Evolutionary conservation across 2,329 filamentous ascomycete species (phyloP).

Genomic region (Salinomyces thailandicus): DNA sequence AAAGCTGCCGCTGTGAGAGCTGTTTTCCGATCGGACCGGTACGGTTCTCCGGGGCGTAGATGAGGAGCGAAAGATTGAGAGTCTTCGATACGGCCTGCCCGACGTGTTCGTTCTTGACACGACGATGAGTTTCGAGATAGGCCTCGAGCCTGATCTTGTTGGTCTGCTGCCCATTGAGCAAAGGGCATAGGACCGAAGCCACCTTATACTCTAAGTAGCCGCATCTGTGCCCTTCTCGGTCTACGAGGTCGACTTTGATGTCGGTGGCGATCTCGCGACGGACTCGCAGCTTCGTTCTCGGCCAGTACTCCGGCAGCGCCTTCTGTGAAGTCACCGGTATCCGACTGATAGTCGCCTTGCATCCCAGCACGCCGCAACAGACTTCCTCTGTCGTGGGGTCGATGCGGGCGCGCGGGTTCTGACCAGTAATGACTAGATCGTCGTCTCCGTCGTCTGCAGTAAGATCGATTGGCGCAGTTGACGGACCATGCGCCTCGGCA

Average conservation of each 20-base stretch:
- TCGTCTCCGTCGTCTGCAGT: conserved; percentile 38
- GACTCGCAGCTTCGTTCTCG: conserved; percentile 62
- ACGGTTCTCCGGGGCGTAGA: conserved; percentile 66
- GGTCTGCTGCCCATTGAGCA: conserved; percentile 50
- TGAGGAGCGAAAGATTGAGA: conserved; percentile 58
- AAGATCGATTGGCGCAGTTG: conserved; percentile 33
- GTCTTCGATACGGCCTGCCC: conserved; percentile 52
- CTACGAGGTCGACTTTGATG: conserved; percentile 58
- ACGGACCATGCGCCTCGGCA: conserved; percentile 17
- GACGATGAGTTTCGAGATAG: conserved; percentile 57
- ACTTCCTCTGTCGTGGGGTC: conserved; percentile 14
- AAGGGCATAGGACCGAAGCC: conserved; percentile 55
- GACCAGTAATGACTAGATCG: conserved; percentile 10
- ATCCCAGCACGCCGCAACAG: conserved; percentile 17
- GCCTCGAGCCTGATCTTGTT: conserved; percentile 60
- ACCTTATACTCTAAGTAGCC: conserved; percentile 62
- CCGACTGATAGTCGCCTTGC: conserved; percentile 13
- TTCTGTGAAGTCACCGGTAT: conserved; percentile 11
- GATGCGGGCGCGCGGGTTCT: conserved; percentile 3
- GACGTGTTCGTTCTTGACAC: conserved; percentile 50
- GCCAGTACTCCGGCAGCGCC: conserved; percentile 41
- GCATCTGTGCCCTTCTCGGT: conserved; percentile 57
- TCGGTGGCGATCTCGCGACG: conserved; percentile 41
- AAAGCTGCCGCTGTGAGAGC: conserved; percentile 56
- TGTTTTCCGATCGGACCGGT: conserved; percentile 56